phyloP scores from a whole-genome alignment of 2,329 filamentous ascomycete species.

The Talaromyces funiculosus region DNA sequence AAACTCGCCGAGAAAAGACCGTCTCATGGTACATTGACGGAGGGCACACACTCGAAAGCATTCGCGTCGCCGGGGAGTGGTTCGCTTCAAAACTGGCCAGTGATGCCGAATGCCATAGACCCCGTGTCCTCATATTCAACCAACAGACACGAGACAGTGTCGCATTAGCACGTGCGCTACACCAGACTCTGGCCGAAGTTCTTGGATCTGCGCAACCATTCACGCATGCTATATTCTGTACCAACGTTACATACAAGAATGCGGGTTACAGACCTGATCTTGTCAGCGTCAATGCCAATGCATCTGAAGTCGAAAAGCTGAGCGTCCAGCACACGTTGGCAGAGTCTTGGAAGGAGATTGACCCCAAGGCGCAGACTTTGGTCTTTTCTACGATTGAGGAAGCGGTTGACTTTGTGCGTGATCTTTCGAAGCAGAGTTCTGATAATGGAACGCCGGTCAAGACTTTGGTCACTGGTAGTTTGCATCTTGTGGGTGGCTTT shows the following conservation, averaged over 20 bases:
- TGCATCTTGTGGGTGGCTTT: conserved; percentile 76
- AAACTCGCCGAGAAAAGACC: conserved; percentile 54
- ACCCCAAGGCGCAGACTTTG: conserved; percentile 49
- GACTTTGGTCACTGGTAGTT: conserved; percentile 72
- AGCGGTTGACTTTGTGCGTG: conserved; percentile 56
- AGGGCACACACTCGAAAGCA: conserved; percentile 79
- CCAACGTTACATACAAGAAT: conserved; percentile 63
- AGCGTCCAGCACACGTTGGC: conserved; percentile 65
- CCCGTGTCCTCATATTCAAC: conserved; percentile 76
- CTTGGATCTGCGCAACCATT: conserved; percentile 50
- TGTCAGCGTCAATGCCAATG: conserved; percentile 56
- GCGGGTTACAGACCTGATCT: conserved; percentile 60
- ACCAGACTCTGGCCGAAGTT: conserved; percentile 49
- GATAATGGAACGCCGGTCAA: conserved; percentile 46
- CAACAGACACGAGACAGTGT: conserved; percentile 78
- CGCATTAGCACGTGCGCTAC: conserved; percentile 58
- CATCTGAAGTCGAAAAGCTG: conserved; percentile 52
- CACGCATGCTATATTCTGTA: conserved; percentile 70
- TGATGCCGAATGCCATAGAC: conserved; percentile 31
- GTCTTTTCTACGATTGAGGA: conserved; percentile 64
- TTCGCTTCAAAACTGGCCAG: conserved; percentile 53
- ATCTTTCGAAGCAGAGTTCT: conserved; percentile 31
- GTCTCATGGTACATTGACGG: conserved; percentile 79
- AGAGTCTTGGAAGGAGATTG: conserved; percentile 53
- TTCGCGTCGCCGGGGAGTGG: conserved; percentile 71